Conservation (phyloP, 2,329 filamentous ascomycete species). For the Furcasterigmium furcatum region DNA sequence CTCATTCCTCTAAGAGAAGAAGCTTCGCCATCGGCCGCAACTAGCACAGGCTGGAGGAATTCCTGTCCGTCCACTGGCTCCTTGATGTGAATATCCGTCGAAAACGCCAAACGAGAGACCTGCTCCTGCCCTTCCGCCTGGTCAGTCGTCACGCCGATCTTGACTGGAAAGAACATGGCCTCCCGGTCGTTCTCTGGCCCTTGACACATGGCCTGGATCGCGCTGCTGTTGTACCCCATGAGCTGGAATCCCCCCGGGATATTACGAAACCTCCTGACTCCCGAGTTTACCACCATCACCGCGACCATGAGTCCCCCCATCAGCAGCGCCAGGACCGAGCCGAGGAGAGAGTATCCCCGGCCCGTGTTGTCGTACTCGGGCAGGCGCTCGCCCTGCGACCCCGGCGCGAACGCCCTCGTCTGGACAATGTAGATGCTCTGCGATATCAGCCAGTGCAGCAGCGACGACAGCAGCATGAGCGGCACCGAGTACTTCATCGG, state of each 20-base stretch:
- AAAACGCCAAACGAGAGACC: neutral
- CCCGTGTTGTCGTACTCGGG: neutral
- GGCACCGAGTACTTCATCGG: neutral
- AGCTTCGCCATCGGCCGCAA: too few species aligned
- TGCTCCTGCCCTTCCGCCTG: neutral
- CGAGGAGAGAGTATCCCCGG: neutral
- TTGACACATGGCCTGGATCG: neutral
- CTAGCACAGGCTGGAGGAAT: neutral
- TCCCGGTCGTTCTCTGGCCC: neutral
- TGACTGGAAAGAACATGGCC: neutral
- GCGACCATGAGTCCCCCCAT: neutral
- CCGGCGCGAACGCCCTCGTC: neutral
- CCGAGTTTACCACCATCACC: neutral
- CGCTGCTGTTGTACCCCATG: neutral
- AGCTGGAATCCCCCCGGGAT: neutral
- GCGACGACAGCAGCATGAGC: accelerated
- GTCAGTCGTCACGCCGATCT: neutral
- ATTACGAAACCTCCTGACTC: neutral
- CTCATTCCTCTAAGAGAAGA: too few species aligned
- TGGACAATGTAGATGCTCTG: neutral
- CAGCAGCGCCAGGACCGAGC: neutral
- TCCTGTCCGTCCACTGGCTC: neutral
- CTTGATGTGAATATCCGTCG: neutral
- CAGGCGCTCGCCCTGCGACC: neutral
- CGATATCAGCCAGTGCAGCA: neutral